Conservation (phyloP, 2,329 filamentous ascomycete genomes). For the Mycosphaerella sp. region DNA sequence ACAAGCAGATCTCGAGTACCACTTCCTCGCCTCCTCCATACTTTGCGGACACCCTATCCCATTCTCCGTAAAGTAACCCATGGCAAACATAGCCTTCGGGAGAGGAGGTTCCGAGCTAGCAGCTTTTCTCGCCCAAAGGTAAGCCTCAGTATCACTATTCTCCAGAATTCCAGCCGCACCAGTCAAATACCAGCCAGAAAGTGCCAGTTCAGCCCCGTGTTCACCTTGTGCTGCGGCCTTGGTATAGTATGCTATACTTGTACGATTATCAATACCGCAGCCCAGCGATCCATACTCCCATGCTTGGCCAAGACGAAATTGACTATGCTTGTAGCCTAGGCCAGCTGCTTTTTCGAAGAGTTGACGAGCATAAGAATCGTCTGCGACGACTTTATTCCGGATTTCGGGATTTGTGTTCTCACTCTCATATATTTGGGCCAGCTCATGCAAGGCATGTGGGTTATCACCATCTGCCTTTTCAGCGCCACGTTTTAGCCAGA, state of each 20-base stretch:
- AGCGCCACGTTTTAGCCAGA: slow-evolving; percentile 88
- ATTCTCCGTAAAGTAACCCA: slow-evolving; percentile 95
- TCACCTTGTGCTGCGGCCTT: slow-evolving; percentile 86
- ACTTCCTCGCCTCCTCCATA: slow-evolving; percentile 90
- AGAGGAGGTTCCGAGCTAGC: slow-evolving; percentile 62
- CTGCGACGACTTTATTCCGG: slow-evolving; percentile 69
- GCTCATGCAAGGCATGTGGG: slow-evolving; percentile 88
- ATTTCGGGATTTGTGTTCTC: slow-evolving; percentile 47
- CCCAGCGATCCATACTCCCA: slow-evolving; percentile 86
- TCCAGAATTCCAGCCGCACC: slow-evolving; percentile 79
- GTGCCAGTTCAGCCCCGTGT: slow-evolving; percentile 72
- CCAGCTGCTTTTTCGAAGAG: slow-evolving; percentile 82
- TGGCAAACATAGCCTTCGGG: slow-evolving; percentile 93
- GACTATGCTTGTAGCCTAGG: slow-evolving; percentile 89
- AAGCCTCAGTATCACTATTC: slow-evolving; percentile 92
- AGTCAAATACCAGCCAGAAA: slow-evolving; percentile 67
- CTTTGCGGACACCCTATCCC: slow-evolving; percentile 84
- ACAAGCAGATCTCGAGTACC: slow-evolving; percentile 98
- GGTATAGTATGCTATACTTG: slow-evolving; percentile 91
- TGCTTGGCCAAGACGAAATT: slow-evolving; percentile 79
- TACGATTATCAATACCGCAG: slow-evolving; percentile 72
- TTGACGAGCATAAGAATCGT: slow-evolving; percentile 73
- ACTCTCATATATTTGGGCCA: slow-evolving; percentile 60
- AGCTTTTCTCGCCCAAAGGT: slow-evolving; percentile 93
- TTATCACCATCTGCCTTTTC: slow-evolving; percentile 84